Evolutionary conservation across 192 early-diverging fungal genomes (phyloP), one percentile per base, ranked within the genome.

Genomic region (Entomortierella beljakovae): DNA sequence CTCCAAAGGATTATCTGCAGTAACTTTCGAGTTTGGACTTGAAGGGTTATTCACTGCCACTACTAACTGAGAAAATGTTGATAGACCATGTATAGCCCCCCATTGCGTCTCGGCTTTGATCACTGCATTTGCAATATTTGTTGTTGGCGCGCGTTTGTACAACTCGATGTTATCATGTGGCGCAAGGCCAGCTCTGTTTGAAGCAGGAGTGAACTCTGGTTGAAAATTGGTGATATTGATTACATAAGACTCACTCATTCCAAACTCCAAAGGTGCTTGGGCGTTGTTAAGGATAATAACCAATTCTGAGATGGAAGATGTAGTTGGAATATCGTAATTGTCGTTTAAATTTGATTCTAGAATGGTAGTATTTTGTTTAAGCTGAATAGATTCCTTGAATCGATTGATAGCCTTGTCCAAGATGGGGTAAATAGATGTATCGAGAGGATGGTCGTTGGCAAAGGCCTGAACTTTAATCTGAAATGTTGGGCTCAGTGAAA

Each of bases 51-150:
- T 50, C n/a, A 0, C 57, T 9, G 75, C 67, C 16, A 23, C 20
- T 25, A 79, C 67, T 13, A 79, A 57, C 11, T 79, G 75, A 1
- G 68, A 38, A 33, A 79, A 79, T 0, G 75, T 70, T n/a, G 65
- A 61, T 18, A 68, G 22, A 3, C 65, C 75, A 52, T 79, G 56
- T 11, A 79, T 28, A 1, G 64, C 62, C 9, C 75, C 75, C 67
- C 67, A 79, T 23, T 69, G 75, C 2, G 75, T 79, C 22, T 38
- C 37, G 1, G 75, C 62, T 20, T 16, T 70, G 1, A 79, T 6
- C 15, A 54, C n/a, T 0, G 75, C 75, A 0, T 20, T 61, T 0
- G n/a, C 25, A 11, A 20, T 16, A 18, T 26, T 28, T 33, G n/a
- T 25, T 62, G 22, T 55, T 9, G n/a, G 35, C 8, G 53, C 29